Percentiles rank a stretch among this genome's conserved stretches.
phyloP scores from a whole-genome alignment of 441 rosid species.

The Corymbia citriodora region DNA sequence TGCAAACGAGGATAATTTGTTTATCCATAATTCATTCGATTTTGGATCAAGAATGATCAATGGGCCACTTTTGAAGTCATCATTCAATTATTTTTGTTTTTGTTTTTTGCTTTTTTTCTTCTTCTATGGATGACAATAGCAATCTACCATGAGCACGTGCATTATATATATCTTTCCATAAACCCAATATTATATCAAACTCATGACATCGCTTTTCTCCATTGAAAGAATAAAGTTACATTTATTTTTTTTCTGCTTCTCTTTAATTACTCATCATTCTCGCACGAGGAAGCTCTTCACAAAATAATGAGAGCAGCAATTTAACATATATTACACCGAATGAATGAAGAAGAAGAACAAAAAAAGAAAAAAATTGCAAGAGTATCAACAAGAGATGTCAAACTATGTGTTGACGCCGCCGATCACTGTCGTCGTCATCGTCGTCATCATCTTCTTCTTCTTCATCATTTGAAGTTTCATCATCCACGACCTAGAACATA shows the following conservation, averaged over 20 bases:
- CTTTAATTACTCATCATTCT: not conserved
- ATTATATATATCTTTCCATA: not conserved
- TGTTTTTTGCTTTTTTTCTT: not conserved
- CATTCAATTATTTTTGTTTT: not conserved
- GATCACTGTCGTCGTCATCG: conserved; percentile 1
- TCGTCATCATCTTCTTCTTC: conserved; percentile 6
- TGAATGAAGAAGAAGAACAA: not conserved
- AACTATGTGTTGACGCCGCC: conserved; percentile 24
- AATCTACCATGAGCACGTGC: not conserved
- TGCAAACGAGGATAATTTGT: not conserved
- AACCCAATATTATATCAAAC: not conserved
- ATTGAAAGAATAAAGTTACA: not conserved
- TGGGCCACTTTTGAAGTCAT: not conserved
- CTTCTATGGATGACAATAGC: not conserved
- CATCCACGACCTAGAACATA: conserved; percentile 23
- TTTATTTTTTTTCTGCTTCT: not conserved
- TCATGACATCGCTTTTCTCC: not conserved
- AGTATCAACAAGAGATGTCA: not conserved
- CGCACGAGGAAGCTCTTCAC: not conserved
- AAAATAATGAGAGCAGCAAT: not conserved
- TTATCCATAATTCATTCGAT: not conserved
- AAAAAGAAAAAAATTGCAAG: not conserved
- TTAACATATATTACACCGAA: not conserved
- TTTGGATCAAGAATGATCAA: not conserved
- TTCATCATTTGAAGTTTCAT: conserved; percentile 22